phyloP scores from a whole-genome alignment of 306 rosid species.

The Castanea sativa region DNA sequence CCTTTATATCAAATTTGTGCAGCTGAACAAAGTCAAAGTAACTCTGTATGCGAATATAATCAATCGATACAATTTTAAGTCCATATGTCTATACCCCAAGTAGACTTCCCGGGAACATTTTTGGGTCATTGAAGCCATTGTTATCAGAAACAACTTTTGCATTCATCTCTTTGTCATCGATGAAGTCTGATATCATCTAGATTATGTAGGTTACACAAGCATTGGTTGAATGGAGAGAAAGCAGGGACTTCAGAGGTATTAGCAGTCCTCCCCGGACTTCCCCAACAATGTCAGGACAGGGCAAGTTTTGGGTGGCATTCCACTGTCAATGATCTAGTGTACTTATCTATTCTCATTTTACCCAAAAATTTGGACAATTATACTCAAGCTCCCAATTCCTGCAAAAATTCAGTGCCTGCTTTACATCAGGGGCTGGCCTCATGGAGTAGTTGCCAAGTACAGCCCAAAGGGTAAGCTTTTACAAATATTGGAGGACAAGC shows the following conservation, averaged over 20 bases:
- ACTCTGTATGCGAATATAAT: neutral
- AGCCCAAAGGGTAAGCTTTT: slow-evolving; percentile 77
- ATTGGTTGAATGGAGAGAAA: slow-evolving; percentile 80
- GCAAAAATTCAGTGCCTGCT: slow-evolving; percentile 53
- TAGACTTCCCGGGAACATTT: neutral
- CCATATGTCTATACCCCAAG: neutral
- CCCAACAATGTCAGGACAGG: slow-evolving; percentile 86
- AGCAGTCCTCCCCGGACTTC: slow-evolving; percentile 74
- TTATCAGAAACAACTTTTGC: neutral
- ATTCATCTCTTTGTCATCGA: slow-evolving; percentile 2
- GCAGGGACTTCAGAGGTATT: slow-evolving; percentile 78
- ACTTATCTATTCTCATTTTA: slow-evolving; percentile 37
- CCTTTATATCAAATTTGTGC: neutral
- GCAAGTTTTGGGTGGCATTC: slow-evolving; percentile 86
- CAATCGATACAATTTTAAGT: neutral
- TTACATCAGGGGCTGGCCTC: slow-evolving; percentile 58
- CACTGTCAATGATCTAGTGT: slow-evolving; percentile 48
- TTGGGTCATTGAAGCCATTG: neutral
- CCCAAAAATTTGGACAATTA: slow-evolving; percentile 53
- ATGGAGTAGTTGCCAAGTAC: slow-evolving; percentile 58
- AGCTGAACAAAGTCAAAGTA: neutral
- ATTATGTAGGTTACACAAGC: slow-evolving; percentile 53
- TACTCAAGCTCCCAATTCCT: slow-evolving; percentile 80
- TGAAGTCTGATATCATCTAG: neutral
- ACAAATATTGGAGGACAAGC: slow-evolving; percentile 74